Evolutionary conservation across 108 stramenopile genomes (phyloP), one percentile per base, ranked within the genome.

Genomic region (Fragilaria radians): DNA sequence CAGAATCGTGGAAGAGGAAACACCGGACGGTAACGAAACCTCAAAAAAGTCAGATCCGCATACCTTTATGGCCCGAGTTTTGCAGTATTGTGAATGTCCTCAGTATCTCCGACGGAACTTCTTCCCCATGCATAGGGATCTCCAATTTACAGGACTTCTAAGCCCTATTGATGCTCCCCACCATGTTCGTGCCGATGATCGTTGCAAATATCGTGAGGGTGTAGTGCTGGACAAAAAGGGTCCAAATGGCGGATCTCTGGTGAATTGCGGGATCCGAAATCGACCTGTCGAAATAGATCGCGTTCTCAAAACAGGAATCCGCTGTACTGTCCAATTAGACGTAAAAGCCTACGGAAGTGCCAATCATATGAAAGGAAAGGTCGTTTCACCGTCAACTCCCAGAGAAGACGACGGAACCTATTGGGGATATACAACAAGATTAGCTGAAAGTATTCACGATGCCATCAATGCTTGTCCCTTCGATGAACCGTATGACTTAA

Each of bases 141-240:
- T 97, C 51, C 90, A 93, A 55, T 94, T 96, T 68, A 94, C 94
- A 27, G 98, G 98, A 17, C 69, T 98, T 32, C 69, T 98, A 30
- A 72, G 84, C n/a, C 96, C 98, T 0, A 69, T 96, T 47, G 98
- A 96, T 66, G 95, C 95, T 5, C 98, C 98, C 29, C 98, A 98
- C 76, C 98, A 98, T 72, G 85, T 97, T 52, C 75, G 96, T 57
- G 86, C 75, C 32, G 81, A 83, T 28, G 98, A 98, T 66, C 64
- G 72, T n/a, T 59, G 71, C 33, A 68, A 61, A 45, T 98, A 75
- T 64, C 76, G 97, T 54, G 96, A 98, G 64, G 97, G 97, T 18
- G 95, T 96, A 24, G 93, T 95, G 3, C 53, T 95, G 59, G 76
- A 82, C 31, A 79, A 72, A 33, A 61, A 59, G 23, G 51, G 63